Conservation (phyloP, 345 rosid species). For the Brassica juncea region DNA sequence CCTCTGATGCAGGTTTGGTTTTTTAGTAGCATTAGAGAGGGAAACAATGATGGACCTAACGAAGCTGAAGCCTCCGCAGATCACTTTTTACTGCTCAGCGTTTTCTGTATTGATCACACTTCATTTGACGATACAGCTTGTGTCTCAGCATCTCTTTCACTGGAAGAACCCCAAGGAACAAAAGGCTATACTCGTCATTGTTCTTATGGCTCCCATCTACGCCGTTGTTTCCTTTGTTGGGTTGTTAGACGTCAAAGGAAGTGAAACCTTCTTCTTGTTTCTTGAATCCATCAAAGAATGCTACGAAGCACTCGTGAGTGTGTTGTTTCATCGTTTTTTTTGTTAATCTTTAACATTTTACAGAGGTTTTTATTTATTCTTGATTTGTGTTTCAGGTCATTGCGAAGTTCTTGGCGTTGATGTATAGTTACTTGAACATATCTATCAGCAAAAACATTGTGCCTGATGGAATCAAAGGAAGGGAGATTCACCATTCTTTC, state of each 20-base stretch:
- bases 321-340: background rate
- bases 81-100: conserved; percentile 64
- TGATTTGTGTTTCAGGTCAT: conserved; percentile 57
- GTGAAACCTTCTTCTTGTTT: conserved; percentile 74
- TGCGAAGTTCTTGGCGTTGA: conserved; percentile 88
- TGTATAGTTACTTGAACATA: conserved; percentile 88
- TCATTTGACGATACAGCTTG: conserved; percentile 78
- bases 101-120: conserved; percentile 59
- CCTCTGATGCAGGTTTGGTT: background rate
- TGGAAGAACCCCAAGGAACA: conserved; percentile 99
- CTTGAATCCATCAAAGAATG: conserved; percentile 92
- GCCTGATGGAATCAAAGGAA: conserved; percentile 90
- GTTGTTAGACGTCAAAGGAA: conserved; percentile 69
- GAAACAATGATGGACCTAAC: conserved; percentile 58
- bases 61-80: conserved; percentile 54
- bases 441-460: conserved; percentile 80
- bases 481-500: conserved; percentile 88
- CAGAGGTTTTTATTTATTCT: background rate
- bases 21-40: background rate
- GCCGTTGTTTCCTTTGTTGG: conserved; percentile 76
- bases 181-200: conserved; percentile 83
- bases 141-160: conserved; percentile 76
- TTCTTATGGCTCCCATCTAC: conserved; percentile 93
- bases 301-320: conserved; percentile 88
- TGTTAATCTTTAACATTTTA: background rate